Evolutionary conservation across 2,329 filamentous ascomycete genomes (phyloP).

Genomic region (Aspergillus pseudotamarii): DNA sequence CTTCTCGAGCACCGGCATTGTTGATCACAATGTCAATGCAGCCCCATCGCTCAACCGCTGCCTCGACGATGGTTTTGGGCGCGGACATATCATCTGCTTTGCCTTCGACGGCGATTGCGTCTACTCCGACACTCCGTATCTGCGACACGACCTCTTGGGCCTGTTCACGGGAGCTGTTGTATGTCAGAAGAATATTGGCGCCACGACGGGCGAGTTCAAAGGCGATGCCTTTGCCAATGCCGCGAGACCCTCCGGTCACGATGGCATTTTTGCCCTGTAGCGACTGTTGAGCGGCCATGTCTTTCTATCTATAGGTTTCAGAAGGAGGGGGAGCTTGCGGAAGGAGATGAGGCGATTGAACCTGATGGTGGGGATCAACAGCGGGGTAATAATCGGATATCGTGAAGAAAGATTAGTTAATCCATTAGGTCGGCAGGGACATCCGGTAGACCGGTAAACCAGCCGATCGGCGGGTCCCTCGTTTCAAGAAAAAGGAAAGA

Average conservation of each 20-base stretch:
- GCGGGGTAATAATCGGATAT: neutral
- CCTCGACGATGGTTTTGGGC: neutral
- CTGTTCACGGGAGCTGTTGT: conserved; percentile 5
- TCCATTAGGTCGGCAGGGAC: neutral
- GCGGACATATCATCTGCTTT: neutral
- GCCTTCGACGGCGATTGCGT: neutral
- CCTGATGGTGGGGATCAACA: neutral
- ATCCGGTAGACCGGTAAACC: neutral
- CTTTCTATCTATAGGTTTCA: neutral
- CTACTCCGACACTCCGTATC: conserved; percentile 7
- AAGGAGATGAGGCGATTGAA: neutral
- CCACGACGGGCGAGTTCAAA: conserved; percentile 52
- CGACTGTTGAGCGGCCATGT: neutral
- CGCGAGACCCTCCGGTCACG: conserved; percentile 45
- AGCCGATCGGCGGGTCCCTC: neutral
- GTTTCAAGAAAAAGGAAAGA: too few relatives aligned
- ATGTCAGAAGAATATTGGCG: conserved; percentile 34
- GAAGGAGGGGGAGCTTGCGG: neutral
- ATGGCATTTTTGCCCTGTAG: neutral
- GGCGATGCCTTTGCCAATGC: conserved; percentile 54
- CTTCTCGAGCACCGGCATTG: conserved; percentile 12
- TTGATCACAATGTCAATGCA: conserved; percentile 17
- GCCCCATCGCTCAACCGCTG: conserved; percentile 8
- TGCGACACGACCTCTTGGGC: conserved; percentile 6
- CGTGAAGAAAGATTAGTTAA: neutral